These are phyloP conservation scores for Ambispora gerdemannii DNA, from an alignment of 192 early-diverging fungal genomes.

Conservation along the genomic window DNA sequence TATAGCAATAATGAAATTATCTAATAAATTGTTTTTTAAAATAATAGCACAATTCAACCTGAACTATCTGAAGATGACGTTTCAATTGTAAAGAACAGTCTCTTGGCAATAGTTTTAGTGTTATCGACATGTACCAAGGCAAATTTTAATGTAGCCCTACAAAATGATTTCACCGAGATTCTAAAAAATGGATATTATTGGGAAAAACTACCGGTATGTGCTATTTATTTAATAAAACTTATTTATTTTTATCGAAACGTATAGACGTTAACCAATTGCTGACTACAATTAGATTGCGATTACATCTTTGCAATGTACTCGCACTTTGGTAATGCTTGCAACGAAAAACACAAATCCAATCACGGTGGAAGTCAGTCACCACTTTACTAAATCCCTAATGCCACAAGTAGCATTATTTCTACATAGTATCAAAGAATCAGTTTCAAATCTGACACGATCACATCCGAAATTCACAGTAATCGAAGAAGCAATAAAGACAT, in stretches of 20 bases:
- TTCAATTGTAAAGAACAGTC: conserved; percentile 19
- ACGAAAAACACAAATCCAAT: conserved; percentile 26
- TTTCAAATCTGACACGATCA: background rate
- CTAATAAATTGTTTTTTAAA: background rate
- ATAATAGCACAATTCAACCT: background rate
- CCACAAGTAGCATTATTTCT: conserved; percentile 34
- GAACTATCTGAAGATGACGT: conserved; percentile 3
- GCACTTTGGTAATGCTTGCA: conserved; percentile 39
- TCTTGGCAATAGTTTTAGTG: conserved; percentile 4
- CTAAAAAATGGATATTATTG: conserved; percentile 13
- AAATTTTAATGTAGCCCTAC: background rate
- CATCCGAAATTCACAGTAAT: conserved; percentile 31
- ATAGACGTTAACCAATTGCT: background rate
- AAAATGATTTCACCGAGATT: conserved; percentile 5
- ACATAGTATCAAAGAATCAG: conserved; percentile 22
- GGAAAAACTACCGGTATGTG: background rate
- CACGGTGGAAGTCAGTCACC: conserved; percentile 30
- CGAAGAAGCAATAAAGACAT: conserved; percentile 50
- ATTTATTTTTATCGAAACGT: background rate
- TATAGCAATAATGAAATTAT: background rate
- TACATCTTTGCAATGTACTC: conserved; percentile 40
- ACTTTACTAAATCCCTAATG: conserved; percentile 32
- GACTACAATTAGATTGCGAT: conserved; percentile 27
- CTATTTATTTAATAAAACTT: background rate
- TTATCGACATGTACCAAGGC: conserved; percentile 10